A percentile compares a stretch with the other conserved stretches of the same genome.
Conservation (phyloP, 2,329 filamentous ascomycete genomes). For the Epicoccum nigrum region DNA sequence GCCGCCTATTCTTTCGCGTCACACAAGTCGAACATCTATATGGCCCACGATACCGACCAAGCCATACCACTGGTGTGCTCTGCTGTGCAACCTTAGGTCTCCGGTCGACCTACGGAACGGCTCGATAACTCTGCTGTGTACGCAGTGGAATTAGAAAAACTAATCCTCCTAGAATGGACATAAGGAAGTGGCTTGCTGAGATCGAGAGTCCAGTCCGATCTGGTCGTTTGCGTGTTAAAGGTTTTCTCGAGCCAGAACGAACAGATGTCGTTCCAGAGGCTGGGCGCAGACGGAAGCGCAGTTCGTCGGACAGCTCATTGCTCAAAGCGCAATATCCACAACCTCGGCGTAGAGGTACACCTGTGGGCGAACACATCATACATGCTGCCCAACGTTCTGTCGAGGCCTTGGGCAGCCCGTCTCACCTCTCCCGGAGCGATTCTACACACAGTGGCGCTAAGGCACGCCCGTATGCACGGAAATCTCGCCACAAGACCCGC, state of each 20-base stretch:
- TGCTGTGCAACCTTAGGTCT: constrained; percentile 30
- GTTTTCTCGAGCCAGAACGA: constrained; percentile 29
- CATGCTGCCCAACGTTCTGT: constrained; percentile 15
- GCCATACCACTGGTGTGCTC: constrained; percentile 22
- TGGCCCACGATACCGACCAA: constrained; percentile 14
- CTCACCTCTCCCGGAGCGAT: constrained; percentile 18
- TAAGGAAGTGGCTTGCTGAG: constrained; percentile 53
- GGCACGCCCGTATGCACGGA: constrained; percentile 49
- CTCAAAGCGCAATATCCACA: constrained; percentile 29
- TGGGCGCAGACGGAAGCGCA: constrained; percentile 41
- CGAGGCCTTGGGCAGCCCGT: constrained; percentile 20
- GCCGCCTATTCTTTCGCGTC: constrained; percentile 20
- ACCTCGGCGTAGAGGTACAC: constrained; percentile 15
- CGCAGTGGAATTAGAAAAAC: constrained; percentile 6
- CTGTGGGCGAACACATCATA: constrained; percentile 5
- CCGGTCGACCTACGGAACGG: constrained; percentile 21
- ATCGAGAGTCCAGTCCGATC: constrained; percentile 44
- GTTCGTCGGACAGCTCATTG: constrained; percentile 50
- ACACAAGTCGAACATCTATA: constrained; percentile 27
- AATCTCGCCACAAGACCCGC: constrained; percentile 55
- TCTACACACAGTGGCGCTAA: constrained; percentile 26
- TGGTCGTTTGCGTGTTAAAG: constrained; percentile 26
- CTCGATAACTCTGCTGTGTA: constrained; percentile 10
- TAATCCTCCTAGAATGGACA: constrained; percentile 47
- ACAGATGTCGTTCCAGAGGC: constrained; percentile 21